phyloP scores from a whole-genome alignment of 306 rosid species.

The Acmispon strigosus region DNA sequence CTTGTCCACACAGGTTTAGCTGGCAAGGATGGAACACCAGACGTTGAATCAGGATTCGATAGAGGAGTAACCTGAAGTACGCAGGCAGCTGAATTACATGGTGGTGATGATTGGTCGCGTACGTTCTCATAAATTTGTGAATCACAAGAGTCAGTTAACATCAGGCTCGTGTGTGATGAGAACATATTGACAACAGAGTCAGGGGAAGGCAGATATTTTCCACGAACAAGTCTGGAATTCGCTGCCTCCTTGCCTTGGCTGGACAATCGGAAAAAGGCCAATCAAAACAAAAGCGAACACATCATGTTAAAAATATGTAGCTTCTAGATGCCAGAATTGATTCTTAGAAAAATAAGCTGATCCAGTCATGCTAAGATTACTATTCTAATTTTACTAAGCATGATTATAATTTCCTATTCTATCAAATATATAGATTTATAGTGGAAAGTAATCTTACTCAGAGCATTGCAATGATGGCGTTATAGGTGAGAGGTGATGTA shows the following conservation, averaged over 20 bases:
- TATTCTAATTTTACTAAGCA: no score
- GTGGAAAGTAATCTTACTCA: slow-evolving; percentile 34
- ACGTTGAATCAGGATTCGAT: background rate
- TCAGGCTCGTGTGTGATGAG: slow-evolving; percentile 8
- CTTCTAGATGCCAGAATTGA: no score
- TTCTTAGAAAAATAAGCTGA: no score
- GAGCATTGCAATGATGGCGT: slow-evolving; percentile 44
- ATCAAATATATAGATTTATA: background rate
- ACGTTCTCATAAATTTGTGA: slow-evolving; percentile 17
- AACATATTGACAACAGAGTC: slow-evolving; percentile 18
- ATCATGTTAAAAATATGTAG: background rate
- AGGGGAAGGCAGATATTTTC: slow-evolving; percentile 28
- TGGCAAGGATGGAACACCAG: slow-evolving; percentile 21
- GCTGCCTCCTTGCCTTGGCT: slow-evolving; percentile 45
- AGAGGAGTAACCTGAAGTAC: no score
- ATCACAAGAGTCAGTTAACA: slow-evolving; percentile 10
- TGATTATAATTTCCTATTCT: background rate
- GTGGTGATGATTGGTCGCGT: slow-evolving; percentile 22
- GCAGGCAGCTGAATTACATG: background rate
- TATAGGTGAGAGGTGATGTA: slow-evolving; percentile 29
- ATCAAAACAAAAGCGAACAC: slow-evolving; percentile 2
- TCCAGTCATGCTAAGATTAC: background rate
- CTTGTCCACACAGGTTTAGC: slow-evolving; percentile 13
- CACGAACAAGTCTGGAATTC: slow-evolving; percentile 27
- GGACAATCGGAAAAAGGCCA: background rate